These are phyloP conservation scores for Cicer bijugum DNA, from an alignment of 306 rosid genomes.

Conservation along the genomic window DNA sequence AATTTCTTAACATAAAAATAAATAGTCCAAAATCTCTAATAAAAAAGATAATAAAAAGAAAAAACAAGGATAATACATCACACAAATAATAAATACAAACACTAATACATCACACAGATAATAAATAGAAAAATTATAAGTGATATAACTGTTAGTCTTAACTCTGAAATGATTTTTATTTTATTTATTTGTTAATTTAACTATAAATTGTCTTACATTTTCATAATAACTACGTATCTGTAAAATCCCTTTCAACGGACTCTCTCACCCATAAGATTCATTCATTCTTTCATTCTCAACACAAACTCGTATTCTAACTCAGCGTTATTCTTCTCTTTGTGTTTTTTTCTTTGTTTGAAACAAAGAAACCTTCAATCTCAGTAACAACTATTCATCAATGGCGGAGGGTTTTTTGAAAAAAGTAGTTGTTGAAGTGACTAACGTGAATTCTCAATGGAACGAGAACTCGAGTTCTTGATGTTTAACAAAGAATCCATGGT, in stretches of 20 bases:
- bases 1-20: too few relatives aligned
- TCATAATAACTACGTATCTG: not conserved
- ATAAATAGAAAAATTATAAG: too few relatives aligned
- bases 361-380: not conserved
- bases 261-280: not conserved
- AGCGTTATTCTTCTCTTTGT: too few relatives aligned
- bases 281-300: not conserved
- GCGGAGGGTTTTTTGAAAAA: conserved; percentile 61
- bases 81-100: too few relatives aligned
- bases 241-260: not conserved
- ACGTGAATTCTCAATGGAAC: conserved; percentile 85
- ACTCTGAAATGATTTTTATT: too few relatives aligned
- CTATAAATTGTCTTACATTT: too few relatives aligned
- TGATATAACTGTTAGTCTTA: too few relatives aligned
- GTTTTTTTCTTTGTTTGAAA: not conserved
- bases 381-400: conserved; percentile 44
- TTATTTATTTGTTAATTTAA: too few relatives aligned
- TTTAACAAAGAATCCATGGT: conserved; percentile 65
- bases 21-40: too few relatives aligned
- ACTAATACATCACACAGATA: too few relatives aligned
- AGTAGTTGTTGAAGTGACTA: conserved; percentile 71
- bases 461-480: conserved; percentile 79
- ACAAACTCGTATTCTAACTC: too few relatives aligned
- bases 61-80: not conserved
- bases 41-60: too few relatives aligned